phyloP scores from a whole-genome alignment of 805 yeast species.

The Maudiozyma bulderi region DNA sequence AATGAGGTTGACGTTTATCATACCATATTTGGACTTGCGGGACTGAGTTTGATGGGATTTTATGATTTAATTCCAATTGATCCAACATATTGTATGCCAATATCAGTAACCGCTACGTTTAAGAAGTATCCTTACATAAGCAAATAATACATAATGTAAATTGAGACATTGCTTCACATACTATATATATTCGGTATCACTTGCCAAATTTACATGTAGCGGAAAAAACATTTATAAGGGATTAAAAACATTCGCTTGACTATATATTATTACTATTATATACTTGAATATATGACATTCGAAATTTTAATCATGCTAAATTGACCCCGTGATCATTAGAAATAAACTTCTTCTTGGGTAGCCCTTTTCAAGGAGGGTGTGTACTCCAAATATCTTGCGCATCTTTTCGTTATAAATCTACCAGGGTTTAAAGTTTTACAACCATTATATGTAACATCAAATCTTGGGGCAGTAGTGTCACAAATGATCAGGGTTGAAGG shows the following conservation, averaged over 20 bases:
- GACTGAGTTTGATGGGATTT: conserved; percentile 64
- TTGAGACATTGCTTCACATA: background rate
- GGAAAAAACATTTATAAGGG: no score
- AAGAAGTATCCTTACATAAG: conserved; percentile 29
- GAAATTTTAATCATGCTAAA: no score
- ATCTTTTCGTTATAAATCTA: conserved; percentile 37
- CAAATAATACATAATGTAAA: background rate
- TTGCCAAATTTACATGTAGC: no score
- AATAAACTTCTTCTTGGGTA: conserved; percentile 38
- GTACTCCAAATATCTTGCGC: conserved; percentile 66
- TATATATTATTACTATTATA: no score
- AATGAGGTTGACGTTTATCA: conserved; percentile 91
- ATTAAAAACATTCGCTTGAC: no score
- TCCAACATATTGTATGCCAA: conserved; percentile 83
- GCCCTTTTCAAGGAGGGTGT: conserved; percentile 48
- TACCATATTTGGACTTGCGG: conserved; percentile 84
- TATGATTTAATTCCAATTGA: conserved; percentile 55
- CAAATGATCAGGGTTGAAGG: conserved; percentile 59
- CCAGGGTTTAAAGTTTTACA: conserved; percentile 74
- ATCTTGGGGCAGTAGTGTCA: conserved; percentile 63
- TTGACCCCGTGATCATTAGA: conserved; percentile 10
- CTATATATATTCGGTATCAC: no score
- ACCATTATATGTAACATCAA: conserved; percentile 72
- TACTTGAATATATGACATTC: no score
- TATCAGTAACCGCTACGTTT: conserved; percentile 27